These are phyloP conservation scores for Vaccinium myrtillus DNA, from an alignment of 148 eudicot species.

Conservation along the genomic window DNA sequence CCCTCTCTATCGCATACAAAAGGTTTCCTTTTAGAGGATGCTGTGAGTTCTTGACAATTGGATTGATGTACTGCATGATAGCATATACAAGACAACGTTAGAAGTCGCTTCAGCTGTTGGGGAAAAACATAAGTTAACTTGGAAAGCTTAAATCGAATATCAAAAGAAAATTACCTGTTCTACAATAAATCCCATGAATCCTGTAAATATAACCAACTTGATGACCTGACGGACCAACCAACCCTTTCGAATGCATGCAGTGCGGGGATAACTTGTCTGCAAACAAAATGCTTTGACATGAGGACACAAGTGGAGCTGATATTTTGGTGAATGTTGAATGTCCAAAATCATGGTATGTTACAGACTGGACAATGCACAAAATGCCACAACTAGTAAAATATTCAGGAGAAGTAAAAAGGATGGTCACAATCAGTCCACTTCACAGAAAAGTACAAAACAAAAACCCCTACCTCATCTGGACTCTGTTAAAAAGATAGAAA, in stretches of 20 bases:
- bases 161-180: constrained; percentile 62
- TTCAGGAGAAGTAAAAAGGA: background rate
- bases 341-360: background rate
- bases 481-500: background rate
- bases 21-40: constrained; percentile 92
- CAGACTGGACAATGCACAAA: background rate
- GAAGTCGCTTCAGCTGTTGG: constrained; percentile 2
- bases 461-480: background rate
- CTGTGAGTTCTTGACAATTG: constrained; percentile 82
- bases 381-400: constrained; percentile 9
- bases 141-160: background rate
- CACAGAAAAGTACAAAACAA: background rate
- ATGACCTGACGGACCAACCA: constrained; percentile 86
- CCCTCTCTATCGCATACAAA: constrained; percentile 90
- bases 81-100: constrained; percentile 22
- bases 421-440: background rate
- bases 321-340: background rate
- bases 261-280: constrained; percentile 86
- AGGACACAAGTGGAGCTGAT: constrained; percentile 2
- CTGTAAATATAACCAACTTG: constrained; percentile 88
- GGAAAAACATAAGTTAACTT: constrained; percentile 6
- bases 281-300: constrained; percentile 24
- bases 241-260: constrained; percentile 69
- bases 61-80: constrained; percentile 79
- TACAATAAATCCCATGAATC: constrained; percentile 89